Conservation (phyloP, 2,329 filamentous ascomycete species). For the Rhexocercosporidium sp. region DNA sequence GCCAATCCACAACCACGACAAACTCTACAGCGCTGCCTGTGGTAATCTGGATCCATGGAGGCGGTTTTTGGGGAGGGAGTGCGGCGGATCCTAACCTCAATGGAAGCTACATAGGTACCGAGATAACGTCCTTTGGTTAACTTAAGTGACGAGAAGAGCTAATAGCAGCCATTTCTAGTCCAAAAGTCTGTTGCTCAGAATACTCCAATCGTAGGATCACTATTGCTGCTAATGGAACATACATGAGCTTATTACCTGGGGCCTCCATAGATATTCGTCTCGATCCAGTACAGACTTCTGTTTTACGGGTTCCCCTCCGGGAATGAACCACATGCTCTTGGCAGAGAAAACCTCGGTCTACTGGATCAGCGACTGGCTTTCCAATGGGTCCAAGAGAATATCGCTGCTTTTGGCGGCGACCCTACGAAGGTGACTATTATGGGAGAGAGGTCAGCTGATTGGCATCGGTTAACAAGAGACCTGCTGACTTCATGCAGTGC, state of each 20-base stretch:
- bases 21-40: neutral
- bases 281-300: neutral
- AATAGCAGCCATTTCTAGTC: no score
- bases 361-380: neutral
- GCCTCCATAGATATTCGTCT: neutral
- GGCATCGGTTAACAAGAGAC: neutral
- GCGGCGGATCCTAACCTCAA: neutral
- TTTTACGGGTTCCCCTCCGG: neutral
- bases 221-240: neutral
- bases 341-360: neutral
- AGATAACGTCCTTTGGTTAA: no score
- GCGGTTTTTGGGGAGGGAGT: neutral
- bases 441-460: neutral
- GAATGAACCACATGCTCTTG: neutral
- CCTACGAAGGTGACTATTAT: neutral
- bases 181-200: no score
- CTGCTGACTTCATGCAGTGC: neutral
- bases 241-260: neutral
- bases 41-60: neutral
- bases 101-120: neutral
- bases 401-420: constrained; percentile 1
- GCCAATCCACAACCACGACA: neutral
- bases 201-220: no score
- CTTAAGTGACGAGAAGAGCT: no score
- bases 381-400: constrained; percentile 4